These are phyloP conservation scores for Isoetes engelmannii DNA, from an alignment of 83 land plant species.

Conservation along the genomic window DNA sequence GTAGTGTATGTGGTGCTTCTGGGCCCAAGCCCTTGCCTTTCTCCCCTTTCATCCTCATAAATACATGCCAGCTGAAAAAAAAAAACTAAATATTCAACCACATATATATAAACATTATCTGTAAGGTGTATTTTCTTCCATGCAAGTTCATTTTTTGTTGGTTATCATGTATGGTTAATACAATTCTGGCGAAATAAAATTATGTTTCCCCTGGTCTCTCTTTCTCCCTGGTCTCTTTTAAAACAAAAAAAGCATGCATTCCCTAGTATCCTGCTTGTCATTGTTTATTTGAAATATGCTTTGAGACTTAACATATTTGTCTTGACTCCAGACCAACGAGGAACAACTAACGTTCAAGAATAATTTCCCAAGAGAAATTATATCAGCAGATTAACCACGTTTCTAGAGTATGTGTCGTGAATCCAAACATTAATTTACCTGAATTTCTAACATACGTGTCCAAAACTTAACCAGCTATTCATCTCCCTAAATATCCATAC, in stretches of 20 bases:
- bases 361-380: too few species aligned
- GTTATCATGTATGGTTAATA: not conserved
- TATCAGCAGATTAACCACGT: not conserved
- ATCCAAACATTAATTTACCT: not conserved
- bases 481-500: not conserved
- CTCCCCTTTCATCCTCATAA: slow-evolving; percentile 69
- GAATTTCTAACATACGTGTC: not conserved
- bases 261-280: too few species aligned
- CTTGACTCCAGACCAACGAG: too few species aligned
- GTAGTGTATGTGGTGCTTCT: slow-evolving; percentile 82
- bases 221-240: too few species aligned
- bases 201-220: too few species aligned
- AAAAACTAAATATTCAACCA: not conserved
- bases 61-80: slow-evolving; percentile 71
- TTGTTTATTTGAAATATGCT: too few species aligned
- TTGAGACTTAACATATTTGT: too few species aligned
- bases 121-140: not conserved
- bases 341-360: too few species aligned
- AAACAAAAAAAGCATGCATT: too few species aligned
- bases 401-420: not conserved
- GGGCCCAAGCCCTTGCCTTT: slow-evolving; percentile 57
- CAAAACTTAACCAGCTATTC: not conserved
- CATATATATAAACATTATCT: not conserved
- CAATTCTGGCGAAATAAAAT: too few species aligned
- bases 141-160: not conserved